Conservation (phyloP, 768 basidiomycete genomes). For the Floccularia luteovirens region DNA sequence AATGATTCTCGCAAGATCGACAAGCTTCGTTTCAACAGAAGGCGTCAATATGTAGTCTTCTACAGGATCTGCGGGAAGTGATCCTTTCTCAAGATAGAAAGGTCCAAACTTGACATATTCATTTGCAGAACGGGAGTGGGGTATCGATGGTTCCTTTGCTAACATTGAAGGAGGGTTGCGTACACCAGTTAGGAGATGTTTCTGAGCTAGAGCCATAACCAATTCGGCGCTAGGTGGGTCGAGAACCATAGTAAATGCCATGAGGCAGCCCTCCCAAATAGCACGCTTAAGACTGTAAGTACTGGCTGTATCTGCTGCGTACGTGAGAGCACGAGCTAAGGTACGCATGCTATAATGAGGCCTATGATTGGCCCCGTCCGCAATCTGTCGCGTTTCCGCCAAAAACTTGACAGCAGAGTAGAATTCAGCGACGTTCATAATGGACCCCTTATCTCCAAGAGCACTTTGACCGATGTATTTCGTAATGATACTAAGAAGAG, state of each 20-base stretch:
- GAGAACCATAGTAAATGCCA: conserved; percentile 97
- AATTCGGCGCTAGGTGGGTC: conserved; percentile 61
- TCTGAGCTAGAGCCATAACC: conserved; percentile 64
- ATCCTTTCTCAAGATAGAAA: conserved; percentile 83
- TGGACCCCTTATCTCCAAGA: conserved; percentile 77
- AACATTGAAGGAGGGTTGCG: conserved; percentile 75
- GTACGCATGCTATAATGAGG: conserved; percentile 99
- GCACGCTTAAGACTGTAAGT: conserved; percentile 77
- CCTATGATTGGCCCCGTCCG: conserved; percentile 87
- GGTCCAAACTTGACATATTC: conserved; percentile 82
- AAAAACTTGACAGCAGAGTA: conserved; percentile 77
- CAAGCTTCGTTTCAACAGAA: conserved; percentile 90
- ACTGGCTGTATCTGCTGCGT: conserved; percentile 75
- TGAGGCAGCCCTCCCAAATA: conserved; percentile 93
- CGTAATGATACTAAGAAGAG: conserved; percentile 75
- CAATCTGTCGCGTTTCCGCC: conserved; percentile 67
- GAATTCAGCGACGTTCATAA: conserved; percentile 90
- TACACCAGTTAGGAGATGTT: conserved; percentile 71
- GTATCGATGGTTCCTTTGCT: conserved; percentile 55
- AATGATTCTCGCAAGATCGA: conserved; percentile 90
- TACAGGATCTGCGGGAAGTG: conserved; percentile 47
- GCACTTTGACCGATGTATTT: conserved; percentile 86
- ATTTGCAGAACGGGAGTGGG: conserved; percentile 33
- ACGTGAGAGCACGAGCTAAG: conserved; percentile 81
- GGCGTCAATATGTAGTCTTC: conserved; percentile 93